These are phyloP conservation scores for Trypanosoma brucei DNA, from an alignment of 208 protist species.

Conservation along the genomic window DNA sequence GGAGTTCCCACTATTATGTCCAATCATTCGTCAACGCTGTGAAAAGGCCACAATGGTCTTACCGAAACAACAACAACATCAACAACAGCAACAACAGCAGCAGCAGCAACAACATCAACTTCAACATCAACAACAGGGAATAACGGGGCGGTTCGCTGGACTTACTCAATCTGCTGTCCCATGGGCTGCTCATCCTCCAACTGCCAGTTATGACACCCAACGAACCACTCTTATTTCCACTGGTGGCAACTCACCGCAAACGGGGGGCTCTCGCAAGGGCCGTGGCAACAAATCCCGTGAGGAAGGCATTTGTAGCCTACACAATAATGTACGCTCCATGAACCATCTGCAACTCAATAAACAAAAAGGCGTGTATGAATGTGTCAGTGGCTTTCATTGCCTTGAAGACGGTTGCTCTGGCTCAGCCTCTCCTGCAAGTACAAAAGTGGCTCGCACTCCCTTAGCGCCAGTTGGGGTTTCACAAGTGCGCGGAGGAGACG, in stretches of 20 bases:
- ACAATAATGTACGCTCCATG: constrained; percentile 72
- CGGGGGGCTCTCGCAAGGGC: constrained; percentile 26
- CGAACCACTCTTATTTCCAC: constrained; percentile 13
- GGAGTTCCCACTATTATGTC: constrained; percentile 53
- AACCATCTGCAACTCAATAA: constrained; percentile 82
- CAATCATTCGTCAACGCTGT: constrained; percentile 40
- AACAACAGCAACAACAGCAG: constrained; percentile 20
- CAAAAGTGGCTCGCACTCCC: neutral
- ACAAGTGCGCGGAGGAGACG: neutral
- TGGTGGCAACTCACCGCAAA: constrained; percentile 26
- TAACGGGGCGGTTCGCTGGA: constrained; percentile 18
- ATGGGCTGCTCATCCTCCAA: constrained; percentile 30
- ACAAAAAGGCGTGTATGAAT: constrained; percentile 69
- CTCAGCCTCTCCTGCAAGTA: constrained; percentile 10
- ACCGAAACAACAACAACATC: constrained; percentile 4
- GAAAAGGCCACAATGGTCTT: constrained; percentile 36
- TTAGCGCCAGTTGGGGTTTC: too few relatives aligned
- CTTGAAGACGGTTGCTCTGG: constrained; percentile 60
- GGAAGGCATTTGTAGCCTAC: constrained; percentile 76
- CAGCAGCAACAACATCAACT: constrained; percentile 5
- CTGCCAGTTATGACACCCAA: constrained; percentile 17
- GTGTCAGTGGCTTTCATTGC: constrained; percentile 85
- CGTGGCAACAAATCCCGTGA: constrained; percentile 62
- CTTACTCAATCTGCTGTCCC: neutral
- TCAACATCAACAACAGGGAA: constrained; percentile 11